Percentiles rank a stretch among this genome's conserved stretches.
Evolutionary conservation across 108 stramenopile species (phyloP).

Genomic region (Skeletonema costatum): DNA sequence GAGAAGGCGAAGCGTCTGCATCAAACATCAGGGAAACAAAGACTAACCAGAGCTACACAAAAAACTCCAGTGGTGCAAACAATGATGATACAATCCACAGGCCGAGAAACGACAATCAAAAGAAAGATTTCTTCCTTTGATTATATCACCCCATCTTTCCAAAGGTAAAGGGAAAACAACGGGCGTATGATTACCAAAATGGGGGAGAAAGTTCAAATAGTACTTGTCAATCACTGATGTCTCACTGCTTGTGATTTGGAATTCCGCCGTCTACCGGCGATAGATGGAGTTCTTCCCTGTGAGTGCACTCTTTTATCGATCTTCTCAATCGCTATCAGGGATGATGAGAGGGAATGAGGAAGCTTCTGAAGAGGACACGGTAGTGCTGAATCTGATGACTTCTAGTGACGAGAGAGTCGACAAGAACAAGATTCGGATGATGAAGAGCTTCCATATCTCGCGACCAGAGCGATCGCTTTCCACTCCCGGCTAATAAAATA

Average conservation of each 20-base stretch:
- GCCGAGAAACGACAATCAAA: not conserved
- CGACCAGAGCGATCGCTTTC: slow-evolving; percentile 49
- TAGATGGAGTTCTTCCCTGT: slow-evolving; percentile 82
- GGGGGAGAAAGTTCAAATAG: slow-evolving; percentile 19
- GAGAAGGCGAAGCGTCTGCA: not conserved
- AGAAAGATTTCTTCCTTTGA: not conserved
- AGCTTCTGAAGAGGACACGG: not conserved
- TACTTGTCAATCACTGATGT: not conserved
- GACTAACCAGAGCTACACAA: not conserved
- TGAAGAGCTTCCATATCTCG: slow-evolving; percentile 53
- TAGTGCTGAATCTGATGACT: not conserved
- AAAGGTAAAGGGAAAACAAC: not conserved
- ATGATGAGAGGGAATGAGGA: not conserved
- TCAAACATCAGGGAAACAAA: not conserved
- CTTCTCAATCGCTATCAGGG: slow-evolving; percentile 42
- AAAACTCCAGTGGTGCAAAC: not conserved
- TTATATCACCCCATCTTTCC: slow-evolving; percentile 25
- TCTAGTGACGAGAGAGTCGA: slow-evolving; percentile 7
- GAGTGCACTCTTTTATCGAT: slow-evolving; percentile 78
- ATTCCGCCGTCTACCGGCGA: slow-evolving; percentile 26
- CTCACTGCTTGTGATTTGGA: not conserved
- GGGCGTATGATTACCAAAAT: slow-evolving; percentile 13
- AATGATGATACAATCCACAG: not conserved
- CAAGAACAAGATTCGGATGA: slow-evolving; percentile 22
- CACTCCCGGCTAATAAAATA: slow-evolving; percentile 50